These are phyloP conservation scores for Trichoderma sp. DNA, from an alignment of 2,329 filamentous ascomycete genomes.

Conservation along the genomic window DNA sequence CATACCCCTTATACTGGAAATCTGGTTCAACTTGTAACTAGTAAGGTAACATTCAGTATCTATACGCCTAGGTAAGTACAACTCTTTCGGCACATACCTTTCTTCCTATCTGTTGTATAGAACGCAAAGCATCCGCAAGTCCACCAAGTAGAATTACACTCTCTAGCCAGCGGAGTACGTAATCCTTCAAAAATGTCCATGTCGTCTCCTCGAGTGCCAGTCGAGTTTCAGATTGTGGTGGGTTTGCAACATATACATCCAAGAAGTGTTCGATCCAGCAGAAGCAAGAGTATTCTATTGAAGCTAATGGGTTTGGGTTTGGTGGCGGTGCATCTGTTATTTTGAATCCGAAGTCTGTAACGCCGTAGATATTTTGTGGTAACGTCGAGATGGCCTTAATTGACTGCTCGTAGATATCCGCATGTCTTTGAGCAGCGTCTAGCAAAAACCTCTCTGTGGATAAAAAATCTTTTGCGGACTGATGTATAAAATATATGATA, in stretches of 20 bases:
- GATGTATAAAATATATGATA: conserved; percentile 40
- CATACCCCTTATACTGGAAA: not conserved
- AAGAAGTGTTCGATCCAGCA: conserved; percentile 36
- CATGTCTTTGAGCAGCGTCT: conserved; percentile 28
- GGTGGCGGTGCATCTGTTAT: conserved; percentile 23
- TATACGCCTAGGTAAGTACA: not conserved
- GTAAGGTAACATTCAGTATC: not conserved
- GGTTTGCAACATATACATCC: not conserved
- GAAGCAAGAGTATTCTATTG: conserved; percentile 27
- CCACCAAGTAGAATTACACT: conserved; percentile 20
- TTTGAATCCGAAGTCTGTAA: conserved; percentile 27
- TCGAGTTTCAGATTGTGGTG: not conserved
- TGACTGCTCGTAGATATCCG: conserved; percentile 35
- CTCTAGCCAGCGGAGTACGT: conserved; percentile 24
- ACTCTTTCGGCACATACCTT: not conserved
- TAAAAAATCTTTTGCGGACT: conserved; percentile 42
- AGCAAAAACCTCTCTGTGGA: conserved; percentile 25
- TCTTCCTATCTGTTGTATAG: conserved; percentile 2
- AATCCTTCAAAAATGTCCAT: conserved; percentile 18
- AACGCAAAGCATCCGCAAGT: conserved; percentile 16
- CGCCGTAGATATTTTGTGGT: conserved; percentile 35
- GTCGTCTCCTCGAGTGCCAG: conserved; percentile 25
- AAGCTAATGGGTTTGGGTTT: conserved; percentile 22
- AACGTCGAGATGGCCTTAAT: conserved; percentile 34
- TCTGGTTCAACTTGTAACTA: not conserved